Conservation (phyloP, 2,329 filamentous ascomycete genomes). For the Pseudofabraea citricarpa region DNA sequence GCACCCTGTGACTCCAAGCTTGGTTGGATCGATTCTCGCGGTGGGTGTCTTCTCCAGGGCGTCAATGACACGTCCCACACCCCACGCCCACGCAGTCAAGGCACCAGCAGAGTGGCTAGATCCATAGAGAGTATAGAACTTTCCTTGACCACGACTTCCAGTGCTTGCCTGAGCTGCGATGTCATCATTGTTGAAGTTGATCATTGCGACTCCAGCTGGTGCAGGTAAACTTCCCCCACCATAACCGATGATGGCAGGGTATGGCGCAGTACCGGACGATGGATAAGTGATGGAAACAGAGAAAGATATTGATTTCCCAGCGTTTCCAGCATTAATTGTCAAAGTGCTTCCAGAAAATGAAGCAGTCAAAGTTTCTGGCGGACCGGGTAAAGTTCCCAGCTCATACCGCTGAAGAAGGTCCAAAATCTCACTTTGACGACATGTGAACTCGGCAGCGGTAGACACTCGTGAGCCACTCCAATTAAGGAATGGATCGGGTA, state of each 20-base stretch:
- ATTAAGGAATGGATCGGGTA: no score
- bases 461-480: no score
- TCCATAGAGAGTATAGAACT: conserved; percentile 57
- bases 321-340: conserved; percentile 39
- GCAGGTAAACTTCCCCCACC: conserved; percentile 50
- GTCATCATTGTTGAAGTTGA: conserved; percentile 54
- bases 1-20: conserved; percentile 56
- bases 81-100: conserved; percentile 60
- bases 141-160: conserved; percentile 48
- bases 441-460: conserved; percentile 45
- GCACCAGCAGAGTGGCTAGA: conserved; percentile 50
- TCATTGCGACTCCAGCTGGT: conserved; percentile 48
- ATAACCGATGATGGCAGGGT: conserved; percentile 53
- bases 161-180: conserved; percentile 45
- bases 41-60: conserved; percentile 46
- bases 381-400: conserved; percentile 41
- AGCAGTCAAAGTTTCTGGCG: conserved; percentile 41
- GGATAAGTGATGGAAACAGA: conserved; percentile 37
- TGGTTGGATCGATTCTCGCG: conserved; percentile 40
- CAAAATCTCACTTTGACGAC: conserved; percentile 43
- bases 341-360: conserved; percentile 37
- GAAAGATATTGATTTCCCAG: conserved; percentile 41
- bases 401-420: conserved; percentile 46
- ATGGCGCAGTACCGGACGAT: conserved; percentile 37
- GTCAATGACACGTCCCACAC: conserved; percentile 55